Conservation (phyloP, 805 yeast species). For the Wickerhamomyces bovis region DNA sequence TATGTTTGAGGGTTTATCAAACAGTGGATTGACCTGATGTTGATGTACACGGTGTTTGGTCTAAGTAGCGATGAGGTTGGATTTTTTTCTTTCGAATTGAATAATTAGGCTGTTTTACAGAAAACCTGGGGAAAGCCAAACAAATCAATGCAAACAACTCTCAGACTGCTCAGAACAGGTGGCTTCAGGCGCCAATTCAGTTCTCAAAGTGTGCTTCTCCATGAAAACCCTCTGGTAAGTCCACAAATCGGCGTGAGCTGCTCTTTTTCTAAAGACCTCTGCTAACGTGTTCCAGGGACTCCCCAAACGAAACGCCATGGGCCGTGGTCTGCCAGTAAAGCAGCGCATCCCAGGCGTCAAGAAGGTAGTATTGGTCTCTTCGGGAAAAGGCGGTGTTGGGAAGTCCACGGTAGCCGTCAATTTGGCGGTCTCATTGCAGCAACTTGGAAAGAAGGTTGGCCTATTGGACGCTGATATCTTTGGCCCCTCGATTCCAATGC, state of each 20-base stretch:
- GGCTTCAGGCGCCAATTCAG: background rate
- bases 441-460: constrained; percentile 53
- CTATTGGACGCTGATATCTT: constrained; percentile 75
- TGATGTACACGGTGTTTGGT: no score
- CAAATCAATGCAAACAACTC: background rate
- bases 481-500: constrained; percentile 78
- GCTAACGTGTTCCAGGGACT: constrained; percentile 14
- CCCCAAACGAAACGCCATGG: constrained; percentile 24
- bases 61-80: background rate
- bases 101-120: no score
- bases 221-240: constrained; percentile 53
- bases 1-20: no score
- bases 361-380: constrained; percentile 60
- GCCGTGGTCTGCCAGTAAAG: constrained; percentile 50
- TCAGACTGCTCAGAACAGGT: background rate
- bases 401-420: constrained; percentile 71
- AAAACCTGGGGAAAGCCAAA: background rate
- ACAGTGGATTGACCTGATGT: no score
- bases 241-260: background rate
- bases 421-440: constrained; percentile 54
- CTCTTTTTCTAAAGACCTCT: background rate
- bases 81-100: no score
- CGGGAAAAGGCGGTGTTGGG: constrained; percentile 85
- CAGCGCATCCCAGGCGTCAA: constrained; percentile 54
- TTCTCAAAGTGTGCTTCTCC: constrained; percentile 14